Evolutionary conservation across 2,329 filamentous ascomycete species (phyloP).

Genomic region (Ceratocystis huliohia): DNA sequence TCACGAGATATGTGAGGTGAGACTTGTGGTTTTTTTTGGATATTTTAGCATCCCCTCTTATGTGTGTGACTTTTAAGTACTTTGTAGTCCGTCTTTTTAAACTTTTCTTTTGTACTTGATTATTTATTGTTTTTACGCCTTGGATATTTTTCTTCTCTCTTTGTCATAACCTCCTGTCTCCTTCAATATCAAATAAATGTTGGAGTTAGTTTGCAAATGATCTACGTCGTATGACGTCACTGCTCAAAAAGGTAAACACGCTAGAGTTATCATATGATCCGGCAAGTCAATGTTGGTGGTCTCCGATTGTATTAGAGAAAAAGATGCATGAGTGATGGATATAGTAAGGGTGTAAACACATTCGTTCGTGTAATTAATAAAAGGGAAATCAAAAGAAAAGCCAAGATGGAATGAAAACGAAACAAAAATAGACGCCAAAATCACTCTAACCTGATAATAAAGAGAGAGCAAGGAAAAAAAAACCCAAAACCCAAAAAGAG

Average conservation of each 20-base stretch:
- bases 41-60: background rate
- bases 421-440: background rate
- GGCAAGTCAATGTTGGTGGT: too few species aligned
- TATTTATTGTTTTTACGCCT: background rate
- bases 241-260: too few species aligned
- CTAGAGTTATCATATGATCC: background rate
- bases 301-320: too few species aligned
- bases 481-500: background rate
- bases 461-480: background rate
- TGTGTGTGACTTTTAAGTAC: background rate
- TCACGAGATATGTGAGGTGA: background rate
- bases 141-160: background rate
- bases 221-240: background rate
- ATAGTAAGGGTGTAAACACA: background rate
- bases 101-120: background rate
- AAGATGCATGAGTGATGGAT: background rate
- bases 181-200: background rate
- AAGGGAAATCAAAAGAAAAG: slow-evolving; percentile 24
- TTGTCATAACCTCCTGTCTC: background rate
- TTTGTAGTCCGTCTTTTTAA: background rate
- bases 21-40: background rate
- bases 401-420: slow-evolving; percentile 12
- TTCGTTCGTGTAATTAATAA: slow-evolving; percentile 22
- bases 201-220: background rate
- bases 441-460: background rate